Percentiles rank a stretch among this genome's conserved stretches.
Evolutionary conservation across 345 rosid species (phyloP).

Genomic region (Eucalyptus grandis): DNA sequence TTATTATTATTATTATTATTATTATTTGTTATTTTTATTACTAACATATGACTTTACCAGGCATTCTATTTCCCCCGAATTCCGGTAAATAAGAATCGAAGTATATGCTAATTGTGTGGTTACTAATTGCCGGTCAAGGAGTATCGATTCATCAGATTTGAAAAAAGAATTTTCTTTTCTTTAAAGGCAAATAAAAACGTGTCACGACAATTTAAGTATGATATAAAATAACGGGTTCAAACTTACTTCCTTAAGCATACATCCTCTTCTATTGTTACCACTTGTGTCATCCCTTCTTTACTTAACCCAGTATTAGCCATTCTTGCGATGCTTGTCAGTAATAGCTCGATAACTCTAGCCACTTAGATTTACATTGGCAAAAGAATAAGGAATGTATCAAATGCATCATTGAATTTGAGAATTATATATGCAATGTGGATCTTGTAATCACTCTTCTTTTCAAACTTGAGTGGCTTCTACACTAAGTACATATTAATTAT

Average conservation of each 20-base stretch:
- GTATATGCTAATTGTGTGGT: not conserved
- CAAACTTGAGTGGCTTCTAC: not conserved
- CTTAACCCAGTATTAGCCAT: not conserved
- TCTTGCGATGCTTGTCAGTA: not conserved
- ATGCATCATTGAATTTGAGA: not conserved
- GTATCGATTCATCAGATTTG: not conserved
- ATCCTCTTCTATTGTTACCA: not conserved
- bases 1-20: not conserved
- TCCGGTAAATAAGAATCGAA: not conserved
- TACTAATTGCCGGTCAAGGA: not conserved
- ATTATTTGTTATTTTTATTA: not conserved
- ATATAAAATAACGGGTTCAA: not conserved
- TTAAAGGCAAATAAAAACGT: not conserved
- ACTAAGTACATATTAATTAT: not conserved
- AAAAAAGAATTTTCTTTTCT: not conserved
- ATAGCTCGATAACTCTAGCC: not conserved
- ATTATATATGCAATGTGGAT: not conserved
- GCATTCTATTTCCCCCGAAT: not conserved
- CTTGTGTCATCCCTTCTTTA: not conserved
- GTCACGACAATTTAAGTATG: not conserved
- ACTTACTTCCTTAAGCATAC: not conserved
- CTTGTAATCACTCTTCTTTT: not conserved
- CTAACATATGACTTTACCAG: not conserved
- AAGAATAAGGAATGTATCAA: not conserved
- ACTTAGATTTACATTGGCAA: not conserved